phyloP scores from a whole-genome alignment of 257 asterid species.

The Rauvolfia tetraphylla region DNA sequence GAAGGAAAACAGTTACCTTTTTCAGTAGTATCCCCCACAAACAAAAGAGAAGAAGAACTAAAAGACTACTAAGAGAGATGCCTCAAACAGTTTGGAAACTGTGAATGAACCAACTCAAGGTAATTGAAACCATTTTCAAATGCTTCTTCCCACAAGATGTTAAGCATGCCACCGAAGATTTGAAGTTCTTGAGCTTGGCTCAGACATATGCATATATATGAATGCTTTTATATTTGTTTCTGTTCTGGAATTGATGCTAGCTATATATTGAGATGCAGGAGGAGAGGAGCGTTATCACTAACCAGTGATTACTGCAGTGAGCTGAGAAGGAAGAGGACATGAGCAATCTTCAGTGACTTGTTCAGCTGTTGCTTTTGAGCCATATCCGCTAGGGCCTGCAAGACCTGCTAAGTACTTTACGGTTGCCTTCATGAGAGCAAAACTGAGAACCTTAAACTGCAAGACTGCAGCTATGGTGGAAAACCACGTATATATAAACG shows the following conservation, averaged over 20 bases:
- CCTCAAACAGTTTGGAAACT: background rate
- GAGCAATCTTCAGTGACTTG: slow-evolving; percentile 46
- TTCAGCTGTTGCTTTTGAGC: slow-evolving; percentile 72
- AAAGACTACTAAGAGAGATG: background rate
- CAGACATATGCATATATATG: background rate
- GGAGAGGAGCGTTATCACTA: slow-evolving; percentile 1
- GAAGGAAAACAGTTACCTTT: background rate
- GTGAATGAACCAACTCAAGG: background rate
- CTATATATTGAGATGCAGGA: background rate
- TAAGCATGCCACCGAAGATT: background rate
- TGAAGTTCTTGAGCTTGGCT: background rate
- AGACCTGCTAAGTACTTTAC: slow-evolving; percentile 73
- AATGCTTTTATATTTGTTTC: too few relatives aligned
- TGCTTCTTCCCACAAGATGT: background rate
- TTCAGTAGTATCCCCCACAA: slow-evolving; percentile 12
- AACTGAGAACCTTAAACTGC: slow-evolving; percentile 38
- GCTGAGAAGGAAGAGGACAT: slow-evolving; percentile 26
- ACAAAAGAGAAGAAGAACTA: slow-evolving; percentile 4
- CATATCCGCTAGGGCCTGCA: slow-evolving; percentile 80
- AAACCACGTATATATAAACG: slow-evolving; percentile 47
- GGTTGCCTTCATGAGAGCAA: slow-evolving; percentile 55
- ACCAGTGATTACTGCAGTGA: slow-evolving; percentile 94
- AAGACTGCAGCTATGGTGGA: slow-evolving; percentile 36
- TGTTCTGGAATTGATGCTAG: background rate
- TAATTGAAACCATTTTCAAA: background rate